Conservation (phyloP, 371 early-diverging fungal genomes). For the Zancudomyces culisetae region DNA sequence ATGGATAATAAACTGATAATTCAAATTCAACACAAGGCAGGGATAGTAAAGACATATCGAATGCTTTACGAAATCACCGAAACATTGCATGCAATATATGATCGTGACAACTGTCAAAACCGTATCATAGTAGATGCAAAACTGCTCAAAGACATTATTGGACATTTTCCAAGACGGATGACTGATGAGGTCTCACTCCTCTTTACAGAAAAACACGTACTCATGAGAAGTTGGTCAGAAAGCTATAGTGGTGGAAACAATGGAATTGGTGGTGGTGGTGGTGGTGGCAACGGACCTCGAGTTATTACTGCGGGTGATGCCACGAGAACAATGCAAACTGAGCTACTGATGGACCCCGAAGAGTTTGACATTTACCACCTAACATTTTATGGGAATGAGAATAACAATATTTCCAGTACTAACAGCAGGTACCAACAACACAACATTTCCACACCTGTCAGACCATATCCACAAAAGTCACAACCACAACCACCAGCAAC, state of each 20-base stretch:
- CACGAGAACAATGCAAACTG: conserved; percentile 21
- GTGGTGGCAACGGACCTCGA: background rate
- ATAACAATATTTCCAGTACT: background rate
- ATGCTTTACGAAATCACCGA: conserved; percentile 33
- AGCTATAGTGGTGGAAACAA: conserved; percentile 6
- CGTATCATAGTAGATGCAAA: conserved; percentile 27
- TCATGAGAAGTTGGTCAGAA: conserved; percentile 28
- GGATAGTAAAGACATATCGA: conserved; percentile 32
- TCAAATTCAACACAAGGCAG: conserved; percentile 30
- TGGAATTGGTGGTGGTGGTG: conserved; percentile 4
- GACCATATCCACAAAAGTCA: too few relatives aligned
- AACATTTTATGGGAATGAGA: background rate
- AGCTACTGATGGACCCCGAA: conserved; percentile 18
- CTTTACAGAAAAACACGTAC: conserved; percentile 12
- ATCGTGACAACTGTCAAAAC: conserved; percentile 20
- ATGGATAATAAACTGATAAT: conserved; percentile 29
- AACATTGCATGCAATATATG: conserved; percentile 28
- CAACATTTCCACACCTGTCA: too few relatives aligned
- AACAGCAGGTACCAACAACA: background rate
- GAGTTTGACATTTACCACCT: conserved; percentile 25
- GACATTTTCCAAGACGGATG: conserved; percentile 27
- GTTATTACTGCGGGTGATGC: conserved; percentile 4
- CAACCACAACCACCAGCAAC: background rate
- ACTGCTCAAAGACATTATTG: conserved; percentile 29
- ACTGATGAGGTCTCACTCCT: conserved; percentile 35